These are phyloP conservation scores for Penicillium tannophilum DNA, from an alignment of 495 filamentous ascomycete genomes.

Conservation along the genomic window DNA sequence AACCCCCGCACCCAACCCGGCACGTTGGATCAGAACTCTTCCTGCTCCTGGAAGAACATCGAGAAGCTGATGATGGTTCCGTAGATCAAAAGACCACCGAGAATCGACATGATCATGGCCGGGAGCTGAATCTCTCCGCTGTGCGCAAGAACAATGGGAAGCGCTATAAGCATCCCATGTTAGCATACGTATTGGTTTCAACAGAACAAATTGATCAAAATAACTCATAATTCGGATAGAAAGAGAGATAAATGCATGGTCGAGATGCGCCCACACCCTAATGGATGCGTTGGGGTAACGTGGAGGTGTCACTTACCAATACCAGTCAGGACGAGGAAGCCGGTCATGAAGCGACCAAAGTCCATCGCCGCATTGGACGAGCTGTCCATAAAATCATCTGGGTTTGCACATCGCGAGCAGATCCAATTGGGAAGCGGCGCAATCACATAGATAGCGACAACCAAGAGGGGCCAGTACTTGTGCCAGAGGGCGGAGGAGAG, in stretches of 20 bases:
- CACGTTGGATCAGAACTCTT: conserved; percentile 67
- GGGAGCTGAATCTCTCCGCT: conserved; percentile 73
- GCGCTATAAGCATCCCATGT: conserved; percentile 55
- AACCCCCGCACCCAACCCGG: conserved; percentile 2
- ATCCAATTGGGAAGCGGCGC: conserved; percentile 97
- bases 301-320: conserved; percentile 67
- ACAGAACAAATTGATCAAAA: conserved; percentile 1
- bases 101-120: conserved; percentile 95
- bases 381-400: conserved; percentile 96
- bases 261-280: neutral
- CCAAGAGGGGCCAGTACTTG: conserved; percentile 89
- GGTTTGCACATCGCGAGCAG: conserved; percentile 81
- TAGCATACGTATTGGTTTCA: conserved; percentile 15
- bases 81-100: conserved; percentile 93
- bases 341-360: conserved; percentile 91
- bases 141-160: conserved; percentile 90
- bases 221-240: too few relatives aligned
- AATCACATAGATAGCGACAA: conserved; percentile 92
- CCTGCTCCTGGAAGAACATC: conserved; percentile 97
- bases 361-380: conserved; percentile 79
- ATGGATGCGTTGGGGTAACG: neutral
- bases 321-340: conserved; percentile 97
- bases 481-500: conserved; percentile 93
- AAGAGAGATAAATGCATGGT: neutral
- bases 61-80: conserved; percentile 96